A percentile compares a stretch with the other conserved stretches of the same genome.
Evolutionary conservation across 1,139 yeast species (phyloP).

Genomic region (Magnusiomyces sp.): DNA sequence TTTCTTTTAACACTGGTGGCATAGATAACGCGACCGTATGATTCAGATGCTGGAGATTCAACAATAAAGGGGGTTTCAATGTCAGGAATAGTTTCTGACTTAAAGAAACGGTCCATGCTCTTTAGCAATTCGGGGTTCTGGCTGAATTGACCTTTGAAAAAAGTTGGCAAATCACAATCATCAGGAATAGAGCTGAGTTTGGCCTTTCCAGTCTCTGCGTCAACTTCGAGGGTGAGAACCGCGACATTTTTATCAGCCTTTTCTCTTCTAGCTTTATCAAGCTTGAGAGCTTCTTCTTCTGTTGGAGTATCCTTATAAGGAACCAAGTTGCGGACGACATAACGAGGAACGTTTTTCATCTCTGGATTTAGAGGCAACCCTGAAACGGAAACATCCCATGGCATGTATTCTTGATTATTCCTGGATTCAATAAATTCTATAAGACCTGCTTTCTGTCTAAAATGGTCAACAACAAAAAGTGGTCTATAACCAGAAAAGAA

Average conservation of each 20-base stretch:
- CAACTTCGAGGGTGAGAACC: slow-evolving; percentile 10
- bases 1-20: slow-evolving; percentile 38
- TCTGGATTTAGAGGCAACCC: slow-evolving; percentile 18
- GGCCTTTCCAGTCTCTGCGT: background rate
- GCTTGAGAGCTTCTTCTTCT: slow-evolving; percentile 10
- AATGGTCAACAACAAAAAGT: slow-evolving; percentile 19
- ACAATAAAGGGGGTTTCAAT: slow-evolving; percentile 9
- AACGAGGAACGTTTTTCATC: slow-evolving; percentile 19
- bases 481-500: slow-evolving; percentile 29
- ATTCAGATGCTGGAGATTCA: slow-evolving; percentile 15
- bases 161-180: slow-evolving; percentile 9
- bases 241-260: slow-evolving; percentile 8
- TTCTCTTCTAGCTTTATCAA: slow-evolving; percentile 12
- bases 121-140: slow-evolving; percentile 11
- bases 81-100: background rate
- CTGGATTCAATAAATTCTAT: no score
- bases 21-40: slow-evolving; percentile 18
- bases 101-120: slow-evolving; percentile 5
- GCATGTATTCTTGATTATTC: slow-evolving; percentile 12
- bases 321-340: slow-evolving; percentile 17
- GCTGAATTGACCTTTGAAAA: slow-evolving; percentile 11
- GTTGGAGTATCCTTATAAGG: slow-evolving; percentile 17
- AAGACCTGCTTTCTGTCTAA: background rate
- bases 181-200: background rate
- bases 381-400: slow-evolving; percentile 20